These are phyloP conservation scores for Scedosporium dehoogii DNA, from an alignment of 2,329 filamentous ascomycete genomes.

Conservation along the genomic window DNA sequence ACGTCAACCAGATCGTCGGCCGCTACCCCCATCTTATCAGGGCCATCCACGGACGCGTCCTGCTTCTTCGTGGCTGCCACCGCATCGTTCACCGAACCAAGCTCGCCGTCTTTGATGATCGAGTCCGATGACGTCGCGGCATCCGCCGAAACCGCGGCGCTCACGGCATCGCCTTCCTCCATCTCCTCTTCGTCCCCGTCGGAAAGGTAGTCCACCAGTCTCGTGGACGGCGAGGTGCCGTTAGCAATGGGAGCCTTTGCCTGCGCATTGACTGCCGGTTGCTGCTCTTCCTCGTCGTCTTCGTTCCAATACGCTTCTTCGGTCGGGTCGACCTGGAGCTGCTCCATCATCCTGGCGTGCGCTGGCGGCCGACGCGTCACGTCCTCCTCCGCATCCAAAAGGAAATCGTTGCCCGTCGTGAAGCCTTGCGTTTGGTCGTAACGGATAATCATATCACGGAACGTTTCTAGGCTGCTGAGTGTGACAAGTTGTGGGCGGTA, in stretches of 20 bases:
- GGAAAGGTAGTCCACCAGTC: slow-evolving; percentile 84
- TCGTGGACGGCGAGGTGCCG: slow-evolving; percentile 44
- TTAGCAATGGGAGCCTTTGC: slow-evolving; percentile 5
- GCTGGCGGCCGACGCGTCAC: slow-evolving; percentile 31
- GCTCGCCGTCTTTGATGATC: background rate
- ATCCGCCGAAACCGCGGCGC: slow-evolving; percentile 36
- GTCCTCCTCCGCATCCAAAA: slow-evolving; percentile 59
- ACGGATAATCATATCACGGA: slow-evolving; percentile 62
- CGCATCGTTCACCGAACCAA: background rate
- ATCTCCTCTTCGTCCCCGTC: slow-evolving; percentile 58
- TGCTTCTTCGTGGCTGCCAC: slow-evolving; percentile 5
- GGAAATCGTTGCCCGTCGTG: slow-evolving; percentile 58
- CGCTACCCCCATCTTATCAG: slow-evolving; percentile 10
- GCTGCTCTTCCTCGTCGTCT: slow-evolving; percentile 43
- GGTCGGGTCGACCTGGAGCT: slow-evolving; percentile 60
- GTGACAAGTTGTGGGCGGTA: slow-evolving; percentile 67
- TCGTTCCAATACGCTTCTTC: slow-evolving; percentile 94
- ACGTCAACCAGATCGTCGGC: slow-evolving; percentile 12
- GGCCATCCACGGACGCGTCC: slow-evolving; percentile 12
- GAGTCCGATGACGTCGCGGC: slow-evolving; percentile 11
- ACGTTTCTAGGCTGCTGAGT: slow-evolving; percentile 78
- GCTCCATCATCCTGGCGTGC: slow-evolving; percentile 58
- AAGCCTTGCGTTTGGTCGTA: slow-evolving; percentile 73
- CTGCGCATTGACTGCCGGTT: background rate
- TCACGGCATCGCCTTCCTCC: background rate